These are phyloP conservation scores for Sphaerulina populicola DNA, from an alignment of 2,329 filamentous ascomycete genomes.

Conservation along the genomic window DNA sequence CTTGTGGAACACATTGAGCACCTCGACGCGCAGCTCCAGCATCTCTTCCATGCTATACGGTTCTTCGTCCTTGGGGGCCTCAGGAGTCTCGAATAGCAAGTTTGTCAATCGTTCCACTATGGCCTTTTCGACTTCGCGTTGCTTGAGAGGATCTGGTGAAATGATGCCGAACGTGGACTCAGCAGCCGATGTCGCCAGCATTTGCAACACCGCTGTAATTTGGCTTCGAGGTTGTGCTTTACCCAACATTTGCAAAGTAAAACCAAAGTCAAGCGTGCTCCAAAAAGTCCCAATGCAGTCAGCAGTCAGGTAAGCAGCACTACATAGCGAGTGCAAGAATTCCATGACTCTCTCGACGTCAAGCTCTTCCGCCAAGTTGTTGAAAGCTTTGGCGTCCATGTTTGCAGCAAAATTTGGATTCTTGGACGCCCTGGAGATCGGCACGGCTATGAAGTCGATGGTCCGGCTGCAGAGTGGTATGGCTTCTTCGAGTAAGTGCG, in stretches of 20 bases:
- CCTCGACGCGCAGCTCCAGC: constrained; percentile 41
- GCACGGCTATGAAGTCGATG: constrained; percentile 49
- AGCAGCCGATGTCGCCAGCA: constrained; percentile 60
- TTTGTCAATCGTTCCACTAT: constrained; percentile 57
- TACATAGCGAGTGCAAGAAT: constrained; percentile 53
- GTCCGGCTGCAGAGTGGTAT: constrained; percentile 40
- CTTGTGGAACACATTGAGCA: constrained; percentile 43
- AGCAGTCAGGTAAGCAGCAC: constrained; percentile 45
- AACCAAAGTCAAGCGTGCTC: constrained; percentile 57
- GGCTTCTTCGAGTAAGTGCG: constrained; percentile 51
- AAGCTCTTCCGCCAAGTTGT: constrained; percentile 50
- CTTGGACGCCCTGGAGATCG: constrained; percentile 35
- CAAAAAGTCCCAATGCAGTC: constrained; percentile 51
- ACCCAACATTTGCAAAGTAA: constrained; percentile 59
- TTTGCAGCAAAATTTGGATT: constrained; percentile 24
- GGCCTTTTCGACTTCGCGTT: constrained; percentile 33
- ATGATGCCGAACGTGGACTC: constrained; percentile 60
- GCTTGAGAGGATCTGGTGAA: constrained; percentile 38
- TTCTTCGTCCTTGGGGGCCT: constrained; percentile 37
- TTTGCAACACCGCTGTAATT: constrained; percentile 55
- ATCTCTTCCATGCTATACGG: constrained; percentile 35
- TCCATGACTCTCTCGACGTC: constrained; percentile 56
- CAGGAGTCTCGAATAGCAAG: constrained; percentile 52
- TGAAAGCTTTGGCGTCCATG: constrained; percentile 27
- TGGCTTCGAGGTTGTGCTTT: constrained; percentile 57